Evolutionary conservation across 192 early-diverging fungal species (phyloP).

Genomic region (Chytriomyces confervae): DNA sequence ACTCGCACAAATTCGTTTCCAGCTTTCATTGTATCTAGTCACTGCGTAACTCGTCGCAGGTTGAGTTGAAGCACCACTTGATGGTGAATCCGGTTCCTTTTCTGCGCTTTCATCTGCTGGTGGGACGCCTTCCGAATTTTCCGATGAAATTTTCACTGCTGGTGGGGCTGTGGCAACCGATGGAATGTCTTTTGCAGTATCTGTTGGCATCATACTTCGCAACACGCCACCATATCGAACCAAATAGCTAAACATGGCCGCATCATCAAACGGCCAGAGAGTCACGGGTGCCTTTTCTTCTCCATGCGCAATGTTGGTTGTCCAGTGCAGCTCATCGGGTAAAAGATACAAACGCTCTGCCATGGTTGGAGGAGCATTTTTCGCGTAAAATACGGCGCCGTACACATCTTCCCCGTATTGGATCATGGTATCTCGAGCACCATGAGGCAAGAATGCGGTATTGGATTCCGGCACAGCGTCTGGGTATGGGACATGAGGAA

Average conservation of each 20-base stretch:
- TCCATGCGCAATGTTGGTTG: background rate
- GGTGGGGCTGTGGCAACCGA: background rate
- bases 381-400: constrained; percentile 21
- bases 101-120: background rate
- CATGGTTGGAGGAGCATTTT: constrained; percentile 4
- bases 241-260: constrained; percentile 24
- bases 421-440: constrained; percentile 27
- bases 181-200: constrained; percentile 14
- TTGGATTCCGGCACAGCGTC: constrained; percentile 12
- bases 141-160: background rate
- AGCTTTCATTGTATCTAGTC: constrained; percentile 9
- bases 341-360: constrained; percentile 11
- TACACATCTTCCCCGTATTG: constrained; percentile 22
- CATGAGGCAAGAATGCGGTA: constrained; percentile 1
- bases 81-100: background rate
- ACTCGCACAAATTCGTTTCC: constrained; percentile 21
- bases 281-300: background rate
- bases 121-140: background rate
- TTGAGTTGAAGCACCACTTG: background rate
- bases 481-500: constrained; percentile 21
- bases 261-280: constrained; percentile 34
- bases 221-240: constrained; percentile 16
- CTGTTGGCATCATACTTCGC: background rate
- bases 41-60: constrained; percentile 4
- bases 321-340: constrained; percentile 32